Evolutionary conservation across 257 asterid species (phyloP), one percentile per base, ranked within the genome.

Genomic region (Penstemon davidsonii): DNA sequence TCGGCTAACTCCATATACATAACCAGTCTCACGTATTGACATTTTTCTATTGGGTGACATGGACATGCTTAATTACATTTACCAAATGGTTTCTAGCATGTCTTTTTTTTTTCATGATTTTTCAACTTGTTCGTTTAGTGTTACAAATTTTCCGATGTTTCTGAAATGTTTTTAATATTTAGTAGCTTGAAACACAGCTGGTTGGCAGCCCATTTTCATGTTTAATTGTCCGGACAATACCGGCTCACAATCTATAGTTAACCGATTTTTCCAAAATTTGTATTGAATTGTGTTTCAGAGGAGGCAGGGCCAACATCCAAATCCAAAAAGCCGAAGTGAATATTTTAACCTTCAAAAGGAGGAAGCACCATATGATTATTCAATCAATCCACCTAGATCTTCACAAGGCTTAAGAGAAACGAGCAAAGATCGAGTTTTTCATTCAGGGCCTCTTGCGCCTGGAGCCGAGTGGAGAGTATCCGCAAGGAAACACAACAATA

Each of bases 401-500:
- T 68, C 81, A 55, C 87, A 69, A n/a, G 68, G 41, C 52, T 43
- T 42, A n/a, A 64, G 62, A 56, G 95, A 81, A 65, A 60, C 51
- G 19, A 73, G 68, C 58, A 79, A 76, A 73, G 79, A 77, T 79
- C 64, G 82, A 68, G 57, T 73, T 55, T 84, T 85, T 60, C 75
- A 82, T 53, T 88, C 97, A 3, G 95, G 96, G 37, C 97, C 95
- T 60, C 80, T 91, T 68, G 88, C 81, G 51, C 85, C 89, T 4
- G 81, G 82, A 11, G 50, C 75, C 67, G 87, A 76, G 19, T 81
- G 91, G 89, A 71, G 71, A 41, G 67, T 64, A 13, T 68, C 83
- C 5, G 78, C 74, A 41, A 81, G 79, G 85, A 80, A 76, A 60
- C 71, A 76, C n/a, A 73, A 75, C 6, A 80, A 84, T 49, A 57